Percentiles rank a stretch among this genome's conserved stretches.
Evolutionary conservation across 2,329 filamentous ascomycete species (phyloP).

Genomic region (Neofusicoccum laricinum): DNA sequence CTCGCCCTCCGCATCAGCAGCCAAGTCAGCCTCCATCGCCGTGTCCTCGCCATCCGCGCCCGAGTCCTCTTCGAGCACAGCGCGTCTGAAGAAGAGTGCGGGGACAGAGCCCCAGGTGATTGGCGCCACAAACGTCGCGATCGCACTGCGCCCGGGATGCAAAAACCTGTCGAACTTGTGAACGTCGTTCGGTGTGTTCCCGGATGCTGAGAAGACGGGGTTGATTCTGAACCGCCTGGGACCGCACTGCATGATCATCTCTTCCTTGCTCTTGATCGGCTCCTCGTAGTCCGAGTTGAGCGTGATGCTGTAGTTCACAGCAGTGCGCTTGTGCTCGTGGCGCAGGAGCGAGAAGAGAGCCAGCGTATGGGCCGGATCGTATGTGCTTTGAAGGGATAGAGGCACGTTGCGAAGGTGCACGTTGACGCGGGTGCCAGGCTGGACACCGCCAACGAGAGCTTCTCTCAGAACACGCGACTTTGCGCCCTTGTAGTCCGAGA

Average conservation of each 20-base stretch:
- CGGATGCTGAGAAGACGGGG: constrained; percentile 84
- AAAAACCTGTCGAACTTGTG: constrained; percentile 94
- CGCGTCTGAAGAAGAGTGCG: constrained; percentile 77
- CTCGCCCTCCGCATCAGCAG: constrained; percentile 26
- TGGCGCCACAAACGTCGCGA: constrained; percentile 86
- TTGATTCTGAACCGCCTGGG: constrained; percentile 83
- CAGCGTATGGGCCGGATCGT: constrained; percentile 59
- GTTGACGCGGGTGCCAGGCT: constrained; percentile 77
- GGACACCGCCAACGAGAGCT: constrained; percentile 82
- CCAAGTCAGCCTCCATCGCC: constrained; percentile 18
- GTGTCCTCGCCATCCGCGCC: constrained; percentile 39
- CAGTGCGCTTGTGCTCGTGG: constrained; percentile 92
- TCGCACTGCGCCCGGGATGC: constrained; percentile 83
- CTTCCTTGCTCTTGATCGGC: constrained; percentile 87
- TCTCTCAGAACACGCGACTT: constrained; percentile 75
- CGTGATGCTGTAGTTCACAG: constrained; percentile 85
- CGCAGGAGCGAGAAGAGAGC: constrained; percentile 82
- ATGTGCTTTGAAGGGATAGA: constrained; percentile 51
- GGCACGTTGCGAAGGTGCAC: constrained; percentile 68
- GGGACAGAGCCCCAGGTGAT: constrained; percentile 92
- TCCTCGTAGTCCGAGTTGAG: constrained; percentile 72
- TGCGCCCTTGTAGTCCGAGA: constrained; percentile 86
- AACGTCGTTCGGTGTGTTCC: constrained; percentile 90
- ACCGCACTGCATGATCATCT: constrained; percentile 87
- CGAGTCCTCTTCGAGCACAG: constrained; percentile 43